Conservation (phyloP, 208 protist species). For the Baffinella frigidus region DNA sequence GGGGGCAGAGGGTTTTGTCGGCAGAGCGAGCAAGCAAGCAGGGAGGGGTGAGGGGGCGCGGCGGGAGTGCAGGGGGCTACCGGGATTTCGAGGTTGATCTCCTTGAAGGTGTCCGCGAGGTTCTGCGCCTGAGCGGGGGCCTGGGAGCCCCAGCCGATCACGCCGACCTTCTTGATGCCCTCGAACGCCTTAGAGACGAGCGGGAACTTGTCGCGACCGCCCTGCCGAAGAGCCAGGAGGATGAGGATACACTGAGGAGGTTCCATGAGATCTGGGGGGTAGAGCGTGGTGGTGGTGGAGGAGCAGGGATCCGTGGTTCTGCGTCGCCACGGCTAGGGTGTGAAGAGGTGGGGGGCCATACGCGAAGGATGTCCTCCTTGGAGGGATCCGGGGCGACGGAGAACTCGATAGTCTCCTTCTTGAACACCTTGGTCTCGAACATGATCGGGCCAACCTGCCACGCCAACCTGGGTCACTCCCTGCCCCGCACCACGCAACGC, state of each 20-base stretch:
- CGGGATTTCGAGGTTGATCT: slow-evolving; percentile 3
- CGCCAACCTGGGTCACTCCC: too few relatives aligned
- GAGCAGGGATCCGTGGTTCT: too few relatives aligned
- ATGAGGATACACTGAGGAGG: not conserved
- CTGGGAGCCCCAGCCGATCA: slow-evolving; percentile 65
- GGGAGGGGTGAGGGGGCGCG: too few relatives aligned
- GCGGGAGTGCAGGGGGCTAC: too few relatives aligned
- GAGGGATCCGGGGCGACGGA: slow-evolving; percentile 3
- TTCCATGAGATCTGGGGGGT: too few relatives aligned
- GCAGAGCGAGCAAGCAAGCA: too few relatives aligned
- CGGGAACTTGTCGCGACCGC: slow-evolving; percentile 57
- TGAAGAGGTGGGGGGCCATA: too few relatives aligned
- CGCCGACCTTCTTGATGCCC: slow-evolving; percentile 64
- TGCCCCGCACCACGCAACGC: not conserved
- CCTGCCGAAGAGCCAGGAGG: not conserved
- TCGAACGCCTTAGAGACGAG: slow-evolving; percentile 27
- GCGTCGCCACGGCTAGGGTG: too few relatives aligned
- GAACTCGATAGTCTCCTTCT: slow-evolving; percentile 49
- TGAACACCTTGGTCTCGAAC: slow-evolving; percentile 58
- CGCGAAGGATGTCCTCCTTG: slow-evolving; percentile 40
- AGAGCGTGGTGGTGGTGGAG: too few relatives aligned
- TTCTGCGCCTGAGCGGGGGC: slow-evolving; percentile 65
- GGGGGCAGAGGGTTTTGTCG: too few relatives aligned
- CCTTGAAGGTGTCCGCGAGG: slow-evolving; percentile 56
- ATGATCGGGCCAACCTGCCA: slow-evolving; percentile 11